Percentiles rank a stretch among this genome's conserved stretches.
Conservation (phyloP, 2,329 filamentous ascomycete genomes). For the Ophiostoma angusticollis region DNA sequence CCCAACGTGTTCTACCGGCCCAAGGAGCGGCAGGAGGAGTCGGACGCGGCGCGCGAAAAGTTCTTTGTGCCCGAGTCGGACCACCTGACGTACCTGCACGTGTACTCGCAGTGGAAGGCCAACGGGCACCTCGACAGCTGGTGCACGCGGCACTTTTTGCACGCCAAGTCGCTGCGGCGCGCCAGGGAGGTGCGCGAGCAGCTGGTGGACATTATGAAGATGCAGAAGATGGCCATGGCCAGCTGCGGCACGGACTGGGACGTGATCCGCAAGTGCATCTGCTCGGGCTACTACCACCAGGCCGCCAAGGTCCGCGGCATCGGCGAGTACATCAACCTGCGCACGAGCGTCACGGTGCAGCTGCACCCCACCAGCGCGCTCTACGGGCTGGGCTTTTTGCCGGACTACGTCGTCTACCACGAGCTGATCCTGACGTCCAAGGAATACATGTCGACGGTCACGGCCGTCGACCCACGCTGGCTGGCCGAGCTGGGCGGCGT, state of each 20-base stretch:
- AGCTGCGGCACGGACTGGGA: constrained; percentile 98
- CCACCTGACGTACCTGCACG: constrained; percentile 87
- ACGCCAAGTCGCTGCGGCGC: constrained; percentile 82
- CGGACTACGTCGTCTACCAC: constrained; percentile 96
- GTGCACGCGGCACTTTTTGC: constrained; percentile 88
- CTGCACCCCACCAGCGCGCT: constrained; percentile 88
- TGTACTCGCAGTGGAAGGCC: constrained; percentile 88
- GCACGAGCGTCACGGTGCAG: constrained; percentile 87
- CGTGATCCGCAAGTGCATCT: constrained; percentile 88
- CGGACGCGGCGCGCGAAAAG: constrained; percentile 87
- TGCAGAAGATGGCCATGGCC: constrained; percentile 76
- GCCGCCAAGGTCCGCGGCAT: constrained; percentile 92
- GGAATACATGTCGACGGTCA: constrained; percentile 97
- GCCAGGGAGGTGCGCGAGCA: constrained; percentile 93
- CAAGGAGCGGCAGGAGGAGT: constrained; percentile 92
- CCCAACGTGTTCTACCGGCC: constrained; percentile 95
- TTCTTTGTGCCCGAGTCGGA: constrained; percentile 98
- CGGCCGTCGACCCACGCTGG: constrained; percentile 92
- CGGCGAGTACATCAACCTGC: constrained; percentile 92
- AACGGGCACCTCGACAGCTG: constrained; percentile 84
- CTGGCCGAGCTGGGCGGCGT: constrained; percentile 91
- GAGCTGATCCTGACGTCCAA: constrained; percentile 93
- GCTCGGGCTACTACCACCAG: constrained; percentile 95
- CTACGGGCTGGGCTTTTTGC: constrained; percentile 84
- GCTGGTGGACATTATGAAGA: constrained; percentile 82